A percentile compares a stretch with the other conserved stretches of the same genome.
Conservation (phyloP, 2,329 filamentous ascomycete species). For the Xylariomycetidae sp. region DNA sequence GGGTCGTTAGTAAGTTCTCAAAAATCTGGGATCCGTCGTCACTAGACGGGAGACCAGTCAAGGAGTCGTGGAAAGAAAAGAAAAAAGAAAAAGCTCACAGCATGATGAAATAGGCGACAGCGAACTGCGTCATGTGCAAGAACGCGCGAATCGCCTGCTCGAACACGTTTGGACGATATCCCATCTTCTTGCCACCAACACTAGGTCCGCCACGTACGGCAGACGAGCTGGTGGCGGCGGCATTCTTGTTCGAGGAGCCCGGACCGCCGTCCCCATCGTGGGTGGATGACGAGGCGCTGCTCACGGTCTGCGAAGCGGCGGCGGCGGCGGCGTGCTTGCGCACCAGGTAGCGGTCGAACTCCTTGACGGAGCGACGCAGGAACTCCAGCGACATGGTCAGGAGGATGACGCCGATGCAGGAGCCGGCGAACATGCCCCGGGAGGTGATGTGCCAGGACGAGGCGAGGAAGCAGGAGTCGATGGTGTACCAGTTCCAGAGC, state of each 20-base stretch:
- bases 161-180: slow-evolving; percentile 52
- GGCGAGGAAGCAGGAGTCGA: slow-evolving; percentile 70
- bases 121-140: slow-evolving; percentile 67
- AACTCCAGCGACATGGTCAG: slow-evolving; percentile 69
- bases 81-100: slow-evolving; percentile 30
- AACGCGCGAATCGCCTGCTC: slow-evolving; percentile 65
- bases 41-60: background rate
- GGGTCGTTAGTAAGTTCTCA: slow-evolving; percentile 1
- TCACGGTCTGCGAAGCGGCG: slow-evolving; percentile 7
- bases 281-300: slow-evolving; percentile 11
- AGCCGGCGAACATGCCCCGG: slow-evolving; percentile 69
- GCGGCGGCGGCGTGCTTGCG: slow-evolving; percentile 41
- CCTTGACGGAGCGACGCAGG: slow-evolving; percentile 64
- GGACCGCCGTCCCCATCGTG: slow-evolving; percentile 13
- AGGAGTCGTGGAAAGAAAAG: slow-evolving; percentile 20
- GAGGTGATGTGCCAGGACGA: slow-evolving; percentile 66
- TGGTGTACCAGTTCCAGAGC: slow-evolving; percentile 75
- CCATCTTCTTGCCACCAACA: slow-evolving; percentile 1
- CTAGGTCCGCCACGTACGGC: too few relatives aligned
- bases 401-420: slow-evolving; percentile 73
- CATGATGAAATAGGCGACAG: slow-evolving; percentile 77
- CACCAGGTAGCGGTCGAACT: slow-evolving; percentile 66
- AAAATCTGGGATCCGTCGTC: background rate
- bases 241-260: slow-evolving; percentile 3
- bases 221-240: background rate